A percentile compares a stretch with the other conserved stretches of the same genome.
phyloP scores from a whole-genome alignment of 345 rosid genomes.

The Populus simonii region DNA sequence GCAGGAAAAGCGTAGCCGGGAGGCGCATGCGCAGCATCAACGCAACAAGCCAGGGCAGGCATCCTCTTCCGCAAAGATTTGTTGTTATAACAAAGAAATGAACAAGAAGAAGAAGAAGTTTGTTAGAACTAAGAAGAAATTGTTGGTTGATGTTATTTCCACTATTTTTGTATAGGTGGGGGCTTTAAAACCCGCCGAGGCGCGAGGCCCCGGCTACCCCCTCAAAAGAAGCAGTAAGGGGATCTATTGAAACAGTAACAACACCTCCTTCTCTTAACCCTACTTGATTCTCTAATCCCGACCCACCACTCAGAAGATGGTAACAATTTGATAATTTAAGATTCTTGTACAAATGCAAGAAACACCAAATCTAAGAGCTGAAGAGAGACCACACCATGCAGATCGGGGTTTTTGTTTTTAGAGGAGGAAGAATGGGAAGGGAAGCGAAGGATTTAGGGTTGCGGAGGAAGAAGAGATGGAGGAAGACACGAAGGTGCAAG shows the following conservation, averaged over 20 bases:
- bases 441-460: neutral
- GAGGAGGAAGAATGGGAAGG: neutral
- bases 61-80: slow-evolving; percentile 51
- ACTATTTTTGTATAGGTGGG: slow-evolving; percentile 52
- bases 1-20: slow-evolving; percentile 52
- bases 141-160: neutral
- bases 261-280: slow-evolving; percentile 40
- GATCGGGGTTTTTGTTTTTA: slow-evolving; percentile 5
- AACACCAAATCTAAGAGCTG: slow-evolving; percentile 16
- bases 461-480: slow-evolving; percentile 10
- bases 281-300: slow-evolving; percentile 38
- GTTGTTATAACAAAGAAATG: neutral
- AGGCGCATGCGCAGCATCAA: slow-evolving; percentile 71
- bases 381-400: slow-evolving; percentile 36
- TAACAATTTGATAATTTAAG: neutral
- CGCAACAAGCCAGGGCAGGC: slow-evolving; percentile 81
- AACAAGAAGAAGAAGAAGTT: neutral
- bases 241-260: slow-evolving; percentile 41
- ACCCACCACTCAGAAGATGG: slow-evolving; percentile 40
- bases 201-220: slow-evolving; percentile 99
- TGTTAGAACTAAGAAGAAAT: neutral
- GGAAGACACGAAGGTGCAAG: neutral
- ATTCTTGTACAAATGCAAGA: neutral
- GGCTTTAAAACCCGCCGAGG: slow-evolving; percentile 99
- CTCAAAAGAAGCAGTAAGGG: slow-evolving; percentile 79